Evolutionary conservation across 768 basidiomycete species (phyloP), one percentile per base, ranked within the genome.

Genomic region (Boletellus sp.): DNA sequence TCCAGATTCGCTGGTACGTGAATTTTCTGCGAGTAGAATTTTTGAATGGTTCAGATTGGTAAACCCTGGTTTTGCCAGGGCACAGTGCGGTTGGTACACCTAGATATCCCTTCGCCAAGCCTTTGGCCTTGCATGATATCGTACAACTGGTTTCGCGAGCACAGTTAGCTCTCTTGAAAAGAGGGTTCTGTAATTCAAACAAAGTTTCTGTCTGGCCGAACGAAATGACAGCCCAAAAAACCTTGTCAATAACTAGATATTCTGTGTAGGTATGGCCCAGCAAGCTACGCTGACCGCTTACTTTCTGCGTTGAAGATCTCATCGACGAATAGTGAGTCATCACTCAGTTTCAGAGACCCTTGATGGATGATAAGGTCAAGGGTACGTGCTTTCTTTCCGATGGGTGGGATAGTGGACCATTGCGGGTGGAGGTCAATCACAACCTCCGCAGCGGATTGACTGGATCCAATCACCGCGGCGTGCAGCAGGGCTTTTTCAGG

Each of bases 271-370:
- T 10, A 15, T 53, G 17, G 43, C 35, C 22, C 36, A 22, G 22
- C 17, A 5, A 15, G n/a, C 16, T 23, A 4, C 35, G 1, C 19
- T 31, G 44, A 26, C 24, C 12, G 64, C 74, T 50, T 55, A 75
- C 75, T 57, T 15, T 63, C 70, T 22, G 79, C 78, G 55, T 79
- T 76, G 53, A 80, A 81, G 6, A 79, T 74, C 53, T 78, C 77
- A 60, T 81, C 80, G 37, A 74, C 70, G 53, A 79, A 81, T 1
- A 75, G 75, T 1, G 75, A 73, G 49, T 78, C 77, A 49, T 81
- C 79, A 40, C 76, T 77, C 8, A 76, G 77, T 47, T 74, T 78
- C 39, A 80, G 57, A 0, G 74, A 72, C 13, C 77, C 77, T 55
- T 74, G 73, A 15, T 77, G 75, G 52, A 81, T 72, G 48, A 81